phyloP scores from a whole-genome alignment of 768 basidiomycete species.

The Macrolepiota fuliginosa region DNA sequence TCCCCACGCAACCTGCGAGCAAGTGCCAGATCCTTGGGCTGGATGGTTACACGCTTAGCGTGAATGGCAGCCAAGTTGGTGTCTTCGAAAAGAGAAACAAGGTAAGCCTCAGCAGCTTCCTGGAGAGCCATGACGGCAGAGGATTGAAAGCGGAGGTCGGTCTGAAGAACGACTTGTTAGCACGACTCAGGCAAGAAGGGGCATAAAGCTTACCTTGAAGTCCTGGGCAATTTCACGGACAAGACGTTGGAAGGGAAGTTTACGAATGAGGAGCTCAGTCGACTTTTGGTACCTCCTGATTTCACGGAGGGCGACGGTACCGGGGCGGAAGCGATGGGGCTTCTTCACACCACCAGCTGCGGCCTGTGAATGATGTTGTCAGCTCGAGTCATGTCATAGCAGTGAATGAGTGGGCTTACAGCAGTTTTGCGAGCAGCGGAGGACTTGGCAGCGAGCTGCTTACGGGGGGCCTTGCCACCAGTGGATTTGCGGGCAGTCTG shows the following conservation, averaged over 20 bases:
- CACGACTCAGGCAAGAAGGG: conserved; percentile 4
- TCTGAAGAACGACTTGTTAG: conserved; percentile 36
- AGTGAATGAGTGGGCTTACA: conserved; percentile 45
- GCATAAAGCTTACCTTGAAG: conserved; percentile 58
- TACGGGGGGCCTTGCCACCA: conserved; percentile 83
- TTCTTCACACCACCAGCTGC: conserved; percentile 94
- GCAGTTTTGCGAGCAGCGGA: conserved; percentile 50
- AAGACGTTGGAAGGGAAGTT: conserved; percentile 92
- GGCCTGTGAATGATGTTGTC: conserved; percentile 36
- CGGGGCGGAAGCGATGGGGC: conserved; percentile 86
- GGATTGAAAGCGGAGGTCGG: conserved; percentile 91
- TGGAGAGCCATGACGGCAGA: conserved; percentile 91
- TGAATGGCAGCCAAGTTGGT: conserved; percentile 84
- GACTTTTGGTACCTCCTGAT: conserved; percentile 92
- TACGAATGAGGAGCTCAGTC: conserved; percentile 89
- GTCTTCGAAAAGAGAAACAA: conserved; percentile 79
- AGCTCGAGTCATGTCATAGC: neutral
- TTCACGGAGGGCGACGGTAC: conserved; percentile 93
- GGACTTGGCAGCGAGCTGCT: conserved; percentile 77
- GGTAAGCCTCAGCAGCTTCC: conserved; percentile 86
- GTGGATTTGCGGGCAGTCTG: conserved; percentile 90
- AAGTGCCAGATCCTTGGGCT: conserved; percentile 75
- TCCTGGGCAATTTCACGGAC: conserved; percentile 96
- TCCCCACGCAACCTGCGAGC: conserved; percentile 72
- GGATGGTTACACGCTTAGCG: conserved; percentile 86